Evolutionary conservation across 2,329 filamentous ascomycete species (phyloP).

Genomic region (Paecilomyces niveus): DNA sequence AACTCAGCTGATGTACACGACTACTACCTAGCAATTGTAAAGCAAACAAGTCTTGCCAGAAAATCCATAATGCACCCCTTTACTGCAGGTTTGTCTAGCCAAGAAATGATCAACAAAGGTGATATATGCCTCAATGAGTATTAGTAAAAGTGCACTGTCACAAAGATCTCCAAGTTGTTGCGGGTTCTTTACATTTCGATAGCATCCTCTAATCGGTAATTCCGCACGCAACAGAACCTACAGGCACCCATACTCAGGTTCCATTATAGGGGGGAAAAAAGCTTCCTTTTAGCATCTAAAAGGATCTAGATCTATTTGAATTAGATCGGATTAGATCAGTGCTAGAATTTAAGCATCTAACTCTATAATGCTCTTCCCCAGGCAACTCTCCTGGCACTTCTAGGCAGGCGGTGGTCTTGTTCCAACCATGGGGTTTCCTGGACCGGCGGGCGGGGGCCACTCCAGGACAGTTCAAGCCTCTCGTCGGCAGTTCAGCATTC

Average conservation of each 20-base stretch:
- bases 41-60: neutral
- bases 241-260: too few species aligned
- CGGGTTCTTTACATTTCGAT: too few species aligned
- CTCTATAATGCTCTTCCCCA: neutral
- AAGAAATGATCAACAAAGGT: neutral
- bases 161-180: too few species aligned
- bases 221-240: too few species aligned
- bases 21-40: neutral
- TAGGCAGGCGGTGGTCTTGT: neutral
- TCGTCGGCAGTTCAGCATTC: neutral
- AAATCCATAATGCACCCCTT: neutral
- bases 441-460: neutral
- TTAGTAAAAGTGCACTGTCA: neutral
- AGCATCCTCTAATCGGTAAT: too few species aligned
- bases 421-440: neutral
- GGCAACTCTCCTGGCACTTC: neutral
- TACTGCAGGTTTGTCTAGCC: neutral
- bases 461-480: neutral
- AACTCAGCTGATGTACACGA: neutral
- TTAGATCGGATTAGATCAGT: too few species aligned
- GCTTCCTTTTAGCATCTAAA: too few species aligned
- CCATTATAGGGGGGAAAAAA: too few species aligned
- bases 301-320: too few species aligned
- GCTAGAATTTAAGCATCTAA: neutral
- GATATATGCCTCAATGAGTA: neutral